Evolutionary conservation across 1,139 yeast species (phyloP).

Genomic region (Blastobotrys apis): DNA sequence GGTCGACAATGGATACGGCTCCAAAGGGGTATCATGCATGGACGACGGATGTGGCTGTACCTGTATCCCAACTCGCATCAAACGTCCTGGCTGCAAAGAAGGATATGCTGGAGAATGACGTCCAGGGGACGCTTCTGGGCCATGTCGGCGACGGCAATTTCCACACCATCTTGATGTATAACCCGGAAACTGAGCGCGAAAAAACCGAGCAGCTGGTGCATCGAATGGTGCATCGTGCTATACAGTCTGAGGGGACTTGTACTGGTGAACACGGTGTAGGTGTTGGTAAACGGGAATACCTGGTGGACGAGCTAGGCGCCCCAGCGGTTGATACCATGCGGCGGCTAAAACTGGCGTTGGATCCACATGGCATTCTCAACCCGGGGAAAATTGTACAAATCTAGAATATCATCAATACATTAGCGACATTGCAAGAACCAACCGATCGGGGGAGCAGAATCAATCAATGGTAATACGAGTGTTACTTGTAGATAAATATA

Average conservation of each 20-base stretch:
- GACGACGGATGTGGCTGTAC: conserved; percentile 85
- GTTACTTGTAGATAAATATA: too few relatives aligned
- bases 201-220: conserved; percentile 53
- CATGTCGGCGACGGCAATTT: conserved; percentile 92
- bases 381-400: conserved; percentile 74
- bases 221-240: conserved; percentile 63
- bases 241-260: conserved; percentile 69
- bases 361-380: conserved; percentile 64
- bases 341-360: conserved; percentile 61
- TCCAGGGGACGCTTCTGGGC: conserved; percentile 65
- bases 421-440: too few relatives aligned
- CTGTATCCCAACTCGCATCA: conserved; percentile 60
- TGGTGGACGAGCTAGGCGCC: conserved; percentile 63
- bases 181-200: conserved; percentile 34
- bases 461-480: too few relatives aligned
- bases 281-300: conserved; percentile 62
- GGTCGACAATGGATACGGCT: conserved; percentile 66
- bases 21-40: conserved; percentile 46
- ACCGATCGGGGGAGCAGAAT: too few relatives aligned
- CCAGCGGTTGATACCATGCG: conserved; percentile 70
- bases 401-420: too few relatives aligned
- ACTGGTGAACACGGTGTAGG: conserved; percentile 91
- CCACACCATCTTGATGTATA: conserved; percentile 71
- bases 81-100: conserved; percentile 64
- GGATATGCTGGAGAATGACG: conserved; percentile 52